Percentiles rank a stretch among this genome's conserved stretches.
phyloP scores from a whole-genome alignment of 2,329 filamentous ascomycete genomes.

The Capronia epimyces region DNA sequence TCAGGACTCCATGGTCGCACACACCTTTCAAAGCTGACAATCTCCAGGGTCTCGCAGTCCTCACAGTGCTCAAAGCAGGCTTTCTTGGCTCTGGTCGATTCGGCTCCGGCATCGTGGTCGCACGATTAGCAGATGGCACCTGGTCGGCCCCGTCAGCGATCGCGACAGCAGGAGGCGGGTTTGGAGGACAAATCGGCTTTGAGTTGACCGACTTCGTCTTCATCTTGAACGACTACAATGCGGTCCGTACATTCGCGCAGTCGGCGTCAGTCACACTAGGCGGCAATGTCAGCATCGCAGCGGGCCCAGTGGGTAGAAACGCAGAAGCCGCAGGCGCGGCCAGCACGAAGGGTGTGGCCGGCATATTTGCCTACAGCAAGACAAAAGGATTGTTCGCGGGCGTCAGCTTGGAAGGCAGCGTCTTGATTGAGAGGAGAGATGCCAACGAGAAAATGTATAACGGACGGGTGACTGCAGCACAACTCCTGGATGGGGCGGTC shows the following conservation, averaged over 20 bases:
- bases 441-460: slow-evolving; percentile 97
- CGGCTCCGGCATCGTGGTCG: slow-evolving; percentile 47
- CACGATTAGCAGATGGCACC: slow-evolving; percentile 44
- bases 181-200: slow-evolving; percentile 49
- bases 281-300: slow-evolving; percentile 92
- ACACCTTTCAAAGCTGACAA: slow-evolving; percentile 12
- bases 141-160: slow-evolving; percentile 50
- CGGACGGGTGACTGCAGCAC: slow-evolving; percentile 69
- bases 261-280: slow-evolving; percentile 85
- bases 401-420: slow-evolving; percentile 87
- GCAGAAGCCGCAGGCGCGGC: slow-evolving; percentile 93
- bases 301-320: slow-evolving; percentile 87
- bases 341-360: slow-evolving; percentile 80
- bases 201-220: slow-evolving; percentile 73
- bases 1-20: slow-evolving; percentile 35
- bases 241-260: slow-evolving; percentile 91
- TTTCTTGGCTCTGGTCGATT: slow-evolving; percentile 48
- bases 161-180: slow-evolving; percentile 45
- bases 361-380: slow-evolving; percentile 95
- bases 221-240: slow-evolving; percentile 85
- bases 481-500: slow-evolving; percentile 74
- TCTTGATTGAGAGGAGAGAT: slow-evolving; percentile 88
- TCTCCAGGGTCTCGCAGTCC: slow-evolving; percentile 44
- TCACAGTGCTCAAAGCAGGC: slow-evolving; percentile 48
- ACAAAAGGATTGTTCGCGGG: slow-evolving; percentile 96